Evolutionary conservation across 164 flowering plant genomes (phyloP), one percentile per base, ranked within the genome.

Genomic region (Nelumbo lutea): DNA sequence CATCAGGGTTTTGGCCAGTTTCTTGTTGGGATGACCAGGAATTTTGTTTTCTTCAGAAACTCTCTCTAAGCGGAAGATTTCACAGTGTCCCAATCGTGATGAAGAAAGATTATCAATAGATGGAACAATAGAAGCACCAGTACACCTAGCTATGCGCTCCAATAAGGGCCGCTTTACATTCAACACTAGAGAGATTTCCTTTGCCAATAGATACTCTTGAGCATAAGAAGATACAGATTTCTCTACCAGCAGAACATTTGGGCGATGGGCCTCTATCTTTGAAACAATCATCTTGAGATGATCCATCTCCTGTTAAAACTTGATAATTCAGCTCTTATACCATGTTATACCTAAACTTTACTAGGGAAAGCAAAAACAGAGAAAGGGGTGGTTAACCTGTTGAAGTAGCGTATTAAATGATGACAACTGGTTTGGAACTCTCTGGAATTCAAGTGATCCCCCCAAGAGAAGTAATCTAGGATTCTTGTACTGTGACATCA

Each of bases 171-270:
- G 83, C 71, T 93, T 96, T 58, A 96, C 91, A 82, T 91, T 93
- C 73, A 90, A 79, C 70, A 96, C 99, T 68, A 96, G 80, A 41
- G 99, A 96, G 41, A 96, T 96, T 48, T 96, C 99, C 75, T 96
- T 96, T 42, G 80, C 89, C 65, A 91, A 78, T 59, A 96, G 86
- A 73, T 86, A 89, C 50, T 93, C 96, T 76, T 88, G 96, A 39
- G 97, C 99, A 83, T 82, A 87, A 27, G 97, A 85, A 39, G 99
- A 93, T 40, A 91, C 99, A 76, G 90, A 93, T 83, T 88, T 96
- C 70, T 96, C 99, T 44, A 96, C 99, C 75, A 96, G 81, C 66
- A 96, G 78, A 72, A 96, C 97, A 79, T 96, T 96, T 42, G 99
- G 90, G 52, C 81, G 91, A 75, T 85, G 91, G 42, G 88, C 88